Base-by-base conservation (phyloP, 2,329 filamentous ascomycete species). In the Aspergillus texensis region DNA sequence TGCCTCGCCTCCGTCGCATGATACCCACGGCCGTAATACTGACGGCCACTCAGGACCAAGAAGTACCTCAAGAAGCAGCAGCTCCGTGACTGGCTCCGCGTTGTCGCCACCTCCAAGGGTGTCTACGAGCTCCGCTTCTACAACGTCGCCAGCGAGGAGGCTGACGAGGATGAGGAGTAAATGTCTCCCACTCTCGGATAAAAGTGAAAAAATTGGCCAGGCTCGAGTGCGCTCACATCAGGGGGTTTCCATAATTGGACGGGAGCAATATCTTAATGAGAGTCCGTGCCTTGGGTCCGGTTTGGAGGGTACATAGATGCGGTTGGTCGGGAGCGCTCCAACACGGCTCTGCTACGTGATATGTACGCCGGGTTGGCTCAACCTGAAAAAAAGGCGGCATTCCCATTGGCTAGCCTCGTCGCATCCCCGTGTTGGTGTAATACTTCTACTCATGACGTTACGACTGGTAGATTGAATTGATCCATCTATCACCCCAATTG, bases 41-140 rank as follows among this genome's bases (percentile, higher is more conserved):
- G 36, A 62, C 36, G 2, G 6, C 5, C 50, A 48, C 6, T 50
- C 73, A 96, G 93, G 82, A 99, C 95, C 83, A 99, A 99, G 93
- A 99, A 99, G 89, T 99, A 97, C 91, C 91, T 99, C 84, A 99
- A 99, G 93, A 99, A 99, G 92, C 93, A 97, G 88, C 94, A 98
- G 89, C 92, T 99, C 82, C 93, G 95, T 86, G 95, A 99, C 88
- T 99, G 95, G 95, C 92, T 99, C 80, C 94, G 95, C 78, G 94
- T 99, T 77, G 95, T 99, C 79, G 96, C 93, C 75, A 98, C 94
- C 81, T 93, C 91, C 82, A 94, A 94, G 87, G 94, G 95, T 81
- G 94, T 97, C 72, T 99, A 99, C 88, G 94, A 97, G 88, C 91
- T 99, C 84, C 94, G 96, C 88, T 99, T 99, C 94, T 99, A 96